These are phyloP conservation scores for Oryza glumipatula DNA, from an alignment of 176 grass and related monocot genomes.

Conservation along the genomic window DNA sequence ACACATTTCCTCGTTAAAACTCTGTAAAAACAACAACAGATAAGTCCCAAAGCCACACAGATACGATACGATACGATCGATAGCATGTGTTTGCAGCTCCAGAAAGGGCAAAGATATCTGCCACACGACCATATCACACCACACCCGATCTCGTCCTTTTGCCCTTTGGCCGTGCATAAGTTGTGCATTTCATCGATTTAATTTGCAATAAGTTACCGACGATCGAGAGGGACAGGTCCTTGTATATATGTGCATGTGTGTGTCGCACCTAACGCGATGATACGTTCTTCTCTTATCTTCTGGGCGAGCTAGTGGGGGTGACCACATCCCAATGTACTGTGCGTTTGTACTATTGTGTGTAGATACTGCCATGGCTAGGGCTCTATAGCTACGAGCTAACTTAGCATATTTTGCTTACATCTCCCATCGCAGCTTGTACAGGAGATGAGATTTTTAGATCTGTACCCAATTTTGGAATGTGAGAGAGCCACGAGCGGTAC, in stretches of 20 bases:
- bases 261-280: neutral
- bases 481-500: neutral
- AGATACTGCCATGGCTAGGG: neutral
- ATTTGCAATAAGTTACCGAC: too few relatives aligned
- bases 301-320: neutral
- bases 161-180: neutral
- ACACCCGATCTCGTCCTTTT: neutral
- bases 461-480: neutral
- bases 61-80: neutral
- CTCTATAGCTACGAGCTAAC: neutral
- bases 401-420: neutral
- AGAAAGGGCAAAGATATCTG: neutral
- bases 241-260: neutral
- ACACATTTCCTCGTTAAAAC: neutral
- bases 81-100: neutral
- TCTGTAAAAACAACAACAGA: neutral
- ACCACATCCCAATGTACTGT: conserved; percentile 24
- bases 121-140: neutral
- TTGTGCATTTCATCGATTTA: neutral
- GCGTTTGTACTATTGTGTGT: neutral
- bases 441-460: neutral
- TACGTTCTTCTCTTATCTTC: conserved; percentile 30
- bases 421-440: neutral
- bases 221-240: too few relatives aligned
- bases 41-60: too few relatives aligned